Evolutionary conservation across 345 rosid genomes (phyloP).

Genomic region (Aurinia saxatilis): DNA sequence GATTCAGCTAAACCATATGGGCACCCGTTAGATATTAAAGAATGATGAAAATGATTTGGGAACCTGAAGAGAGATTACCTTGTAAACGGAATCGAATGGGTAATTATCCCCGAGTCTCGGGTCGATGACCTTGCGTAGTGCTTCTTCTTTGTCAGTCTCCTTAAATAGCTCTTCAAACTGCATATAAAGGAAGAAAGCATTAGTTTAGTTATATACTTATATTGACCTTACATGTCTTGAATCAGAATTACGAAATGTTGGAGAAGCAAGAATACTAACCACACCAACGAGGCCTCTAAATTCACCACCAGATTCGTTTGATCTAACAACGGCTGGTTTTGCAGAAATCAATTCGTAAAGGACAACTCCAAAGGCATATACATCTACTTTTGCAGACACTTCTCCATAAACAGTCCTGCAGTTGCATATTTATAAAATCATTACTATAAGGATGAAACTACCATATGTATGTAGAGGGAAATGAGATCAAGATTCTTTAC

Average conservation of each 20-base stretch:
- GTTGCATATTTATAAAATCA: background rate
- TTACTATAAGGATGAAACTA: background rate
- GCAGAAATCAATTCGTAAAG: slow-evolving; percentile 93
- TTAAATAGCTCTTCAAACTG: slow-evolving; percentile 76
- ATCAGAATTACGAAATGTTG: background rate
- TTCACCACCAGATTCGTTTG: slow-evolving; percentile 39
- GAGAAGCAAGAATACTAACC: slow-evolving; percentile 37
- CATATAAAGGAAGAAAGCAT: background rate
- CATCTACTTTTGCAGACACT: slow-evolving; percentile 89
- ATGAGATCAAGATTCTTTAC: slow-evolving; percentile 39
- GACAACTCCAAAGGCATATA: slow-evolving; percentile 93
- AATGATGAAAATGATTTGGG: background rate
- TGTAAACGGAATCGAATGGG: slow-evolving; percentile 60
- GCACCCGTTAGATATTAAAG: too few relatives aligned
- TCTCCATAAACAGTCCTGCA: slow-evolving; percentile 87
- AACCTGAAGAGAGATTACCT: slow-evolving; percentile 35
- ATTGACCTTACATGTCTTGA: background rate
- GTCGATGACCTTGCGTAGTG: slow-evolving; percentile 54
- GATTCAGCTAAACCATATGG: background rate
- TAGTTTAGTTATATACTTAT: too few relatives aligned
- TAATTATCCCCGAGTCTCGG: slow-evolving; percentile 68
- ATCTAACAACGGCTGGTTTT: slow-evolving; percentile 77
- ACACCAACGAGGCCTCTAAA: slow-evolving; percentile 81
- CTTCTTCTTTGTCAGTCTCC: slow-evolving; percentile 52
- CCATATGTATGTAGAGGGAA: background rate